Base-by-base conservation (phyloP, 768 basidiomycete species). In the Macrocybe gigantea region DNA sequence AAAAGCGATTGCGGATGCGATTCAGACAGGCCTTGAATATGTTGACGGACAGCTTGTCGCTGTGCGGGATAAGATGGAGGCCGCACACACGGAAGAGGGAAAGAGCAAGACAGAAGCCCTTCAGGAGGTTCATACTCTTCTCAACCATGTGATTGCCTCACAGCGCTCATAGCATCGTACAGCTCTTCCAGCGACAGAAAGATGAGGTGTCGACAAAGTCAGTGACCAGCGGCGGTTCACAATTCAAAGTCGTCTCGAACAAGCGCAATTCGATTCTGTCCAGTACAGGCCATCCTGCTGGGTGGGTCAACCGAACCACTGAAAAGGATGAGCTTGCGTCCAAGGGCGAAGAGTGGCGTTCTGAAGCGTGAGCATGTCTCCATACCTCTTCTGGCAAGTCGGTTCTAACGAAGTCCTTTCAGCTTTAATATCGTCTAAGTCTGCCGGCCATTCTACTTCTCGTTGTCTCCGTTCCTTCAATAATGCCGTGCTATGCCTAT, bases 21-120 rank as follows among this genome's bases (percentile, higher is more conserved):
- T 97, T 47, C 76, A 71, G 39, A 89, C 88, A 11, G 91, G 83
- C 0, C 68, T 97, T 52, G 92, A 91, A 64, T 88, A 93, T 55
- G 70, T 93, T 37, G 93, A 97, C 57, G 87, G 85, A 11, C 91
- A 94, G 68, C 79, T 98, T 13, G 86, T 91, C 15, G 74, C 78
- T n/a, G 90, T 97, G 39, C 72, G 88, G n/a, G 84, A 90, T 50
- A 72, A 80, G 34, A 82, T 91, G 81, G 74, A 80, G 41, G 79
- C 79, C 54, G 89, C 69, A 14, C 69, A 68, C 58, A 56, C 33
- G 11, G 66, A 60, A 5, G 68, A 69, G 13, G 67, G 63, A 0
- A 61, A 65, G 33, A 66, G 59, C 22, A 52, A 66, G 43, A 56
- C 56, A 10, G 73, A 87, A 45, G 80, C 74, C 5, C 58, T 93